Evolutionary conservation across 345 rosid species (phyloP), one percentile per base, ranked within the genome.

Genomic region (Clarkia xantiana): DNA sequence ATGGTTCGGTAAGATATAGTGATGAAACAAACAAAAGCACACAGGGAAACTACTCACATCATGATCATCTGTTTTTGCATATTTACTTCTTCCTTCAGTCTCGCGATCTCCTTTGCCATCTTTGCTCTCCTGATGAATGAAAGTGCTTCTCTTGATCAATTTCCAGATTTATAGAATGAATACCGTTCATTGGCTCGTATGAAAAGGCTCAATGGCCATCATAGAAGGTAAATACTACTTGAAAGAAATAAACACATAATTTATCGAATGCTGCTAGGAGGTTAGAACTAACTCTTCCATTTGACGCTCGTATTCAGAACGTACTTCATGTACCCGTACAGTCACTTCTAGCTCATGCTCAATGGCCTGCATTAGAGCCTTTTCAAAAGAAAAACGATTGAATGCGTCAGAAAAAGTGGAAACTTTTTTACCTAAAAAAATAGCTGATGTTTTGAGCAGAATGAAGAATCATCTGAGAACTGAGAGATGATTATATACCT

Each of bases 301-400:
- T 71, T 87, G 96, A 55, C 84, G 83, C 60, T 78, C 96, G 56
- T 91, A 84, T 56, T 77, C 94, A 45, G 86, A 61, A 18, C 99
- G 95, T 41, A 86, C 99, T 82, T 87, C 99, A 57, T 84, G 86
- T 22, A 91, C 90, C 52, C 86, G 77, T 8, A 91, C 76, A 40
- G 75, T 84, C 60, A 91, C 83, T 79, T 91, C 99, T 60, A 87
- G 85, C 55, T 91, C 99, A 67, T 91, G 95, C 71, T 87, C 99
- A 71, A 91, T 77, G 41, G 82, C 67, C 65, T 75, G 87, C 85
- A 87, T 80, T 61, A 91, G 57, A 56, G 86, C 84, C 99, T 91
- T 67, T 61, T 42, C 52, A 45, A 29, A 20, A 49, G 14, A 48
- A 2, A 14, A 48, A 25, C 38, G 43, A n/a, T n/a, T 13, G 19